phyloP scores from a whole-genome alignment of 345 rosid genomes.

The Salix udensis region DNA sequence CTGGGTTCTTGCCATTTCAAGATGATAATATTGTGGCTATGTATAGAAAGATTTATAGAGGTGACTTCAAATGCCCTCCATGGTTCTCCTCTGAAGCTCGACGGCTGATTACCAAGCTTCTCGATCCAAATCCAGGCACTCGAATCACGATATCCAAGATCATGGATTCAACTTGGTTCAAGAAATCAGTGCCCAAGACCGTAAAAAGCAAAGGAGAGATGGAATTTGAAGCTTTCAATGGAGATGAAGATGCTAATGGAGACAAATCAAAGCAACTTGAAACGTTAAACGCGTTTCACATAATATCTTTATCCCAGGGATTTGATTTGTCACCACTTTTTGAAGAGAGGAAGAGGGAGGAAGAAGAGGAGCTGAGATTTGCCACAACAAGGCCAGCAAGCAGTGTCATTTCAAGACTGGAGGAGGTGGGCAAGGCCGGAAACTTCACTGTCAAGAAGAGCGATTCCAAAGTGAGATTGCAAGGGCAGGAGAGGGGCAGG shows the following conservation, averaged over 20 bases:
- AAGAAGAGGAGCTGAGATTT: slow-evolving; percentile 72
- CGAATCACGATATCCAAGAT: slow-evolving; percentile 52
- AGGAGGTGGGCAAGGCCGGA: slow-evolving; percentile 62
- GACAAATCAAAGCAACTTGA: slow-evolving; percentile 47
- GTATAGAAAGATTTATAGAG: slow-evolving; percentile 79
- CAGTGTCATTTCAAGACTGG: slow-evolving; percentile 74
- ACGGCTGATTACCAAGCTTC: slow-evolving; percentile 64
- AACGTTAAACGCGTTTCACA: slow-evolving; percentile 80
- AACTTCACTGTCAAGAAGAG: slow-evolving; percentile 71
- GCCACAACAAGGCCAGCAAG: slow-evolving; percentile 77
- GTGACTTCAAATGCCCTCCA: slow-evolving; percentile 87
- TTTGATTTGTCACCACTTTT: slow-evolving; percentile 82
- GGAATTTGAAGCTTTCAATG: slow-evolving; percentile 32
- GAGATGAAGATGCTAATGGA: slow-evolving; percentile 11
- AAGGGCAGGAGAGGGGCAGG: slow-evolving; percentile 74
- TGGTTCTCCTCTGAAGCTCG: slow-evolving; percentile 85
- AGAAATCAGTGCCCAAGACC: slow-evolving; percentile 39
- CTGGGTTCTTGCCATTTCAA: slow-evolving; percentile 84
- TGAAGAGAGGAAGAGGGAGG: slow-evolving; percentile 82
- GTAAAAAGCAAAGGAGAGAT: slow-evolving; percentile 20
- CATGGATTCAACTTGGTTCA: slow-evolving; percentile 78
- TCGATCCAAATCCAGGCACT: slow-evolving; percentile 74
- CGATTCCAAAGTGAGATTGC: slow-evolving; percentile 63
- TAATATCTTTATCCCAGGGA: slow-evolving; percentile 80
- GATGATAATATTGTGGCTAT: slow-evolving; percentile 73